Base-by-base conservation (phyloP, 192 early-diverging fungal genomes). In the Dissophora ornata region DNA sequence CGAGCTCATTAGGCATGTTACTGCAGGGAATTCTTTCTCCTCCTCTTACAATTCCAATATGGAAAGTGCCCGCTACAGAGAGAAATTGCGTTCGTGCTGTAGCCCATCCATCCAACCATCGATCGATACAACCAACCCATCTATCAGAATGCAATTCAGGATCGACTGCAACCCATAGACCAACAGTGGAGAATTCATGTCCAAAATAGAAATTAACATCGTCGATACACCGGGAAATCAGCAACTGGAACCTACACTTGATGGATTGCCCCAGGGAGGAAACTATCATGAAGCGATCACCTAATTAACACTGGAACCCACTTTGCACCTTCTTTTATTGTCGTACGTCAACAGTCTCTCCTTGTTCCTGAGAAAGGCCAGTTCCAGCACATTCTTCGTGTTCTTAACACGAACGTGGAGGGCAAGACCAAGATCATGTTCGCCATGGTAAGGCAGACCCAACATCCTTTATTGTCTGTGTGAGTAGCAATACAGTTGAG, bases 331-430 rank as follows among this genome's bases (percentile, higher is more conserved):
- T 15, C n/a, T 49, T 6, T 46, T 41, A 50, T 24, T 54, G 24
- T 65, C 50, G 13, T 42, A 19, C 48, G 19, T 53, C 49, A 63
- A 66, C 71, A 90, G 92, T 93, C 94, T 81, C 92, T 96, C 87
- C 91, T 94, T 67, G 93, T 94, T 79, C 90, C 91, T 60, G 91
- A 92, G 80, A 92, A 94, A 90, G 90, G 88, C 82, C 89, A 92
- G 84, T 98, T 98, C 91, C 94, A 95, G 87, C 92, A 94, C 90
- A 98, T 98, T 88, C 83, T 96, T 75, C 97, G 97, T 97, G 90
- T 98, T 61, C 92, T 97, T 81, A 98, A 98, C 93, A 98, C 97
- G 82, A 98, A 98, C 91, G 92, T 98, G 84, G 91, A 97, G 83
- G 97, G 97, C 63, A 91, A 92, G 84, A 87, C 85, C 70, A 98